Evolutionary conservation across 148 eudicot genomes (phyloP), one percentile per base, ranked within the genome.

Genomic region (Rhododendron mucronatum): DNA sequence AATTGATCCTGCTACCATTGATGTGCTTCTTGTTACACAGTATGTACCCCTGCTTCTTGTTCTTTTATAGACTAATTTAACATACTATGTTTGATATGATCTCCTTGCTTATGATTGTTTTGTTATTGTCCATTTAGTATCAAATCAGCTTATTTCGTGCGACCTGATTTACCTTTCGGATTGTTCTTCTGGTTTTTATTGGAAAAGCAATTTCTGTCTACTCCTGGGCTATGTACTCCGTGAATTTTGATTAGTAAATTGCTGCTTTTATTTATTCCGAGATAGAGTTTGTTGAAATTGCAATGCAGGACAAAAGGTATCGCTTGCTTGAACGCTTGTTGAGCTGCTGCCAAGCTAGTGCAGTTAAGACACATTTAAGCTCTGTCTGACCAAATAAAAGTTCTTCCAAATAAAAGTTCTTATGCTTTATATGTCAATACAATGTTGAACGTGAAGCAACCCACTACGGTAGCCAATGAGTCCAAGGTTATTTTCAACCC

Each of bases 11-110:
- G 94, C 95, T 4, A 86, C 91, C 18, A 92, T 96, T 51, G 99
- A 96, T 65, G 95, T 96, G 89, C 97, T 96, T 91, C 96, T 96
- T 14, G 85, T 96, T 67, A 96, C 99, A 21, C 99, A 96, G 99
- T 95, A 90, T 23, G 94, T 82, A 33, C 85, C 16, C 55, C 78
- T 53, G 78, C 69, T 30, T 80, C 44, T 85, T 50, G 2, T 57
- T 69, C 5, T 59, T 75, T 63, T 39, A 11, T 65, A 12, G 78
- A 39, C 28, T 41, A 1, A 83, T 44, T 44, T 45, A 3, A 57
- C n/a, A 30, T 45, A 1, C 4, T 51, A 44, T 47, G 8, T 16
- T 63, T 41, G 26, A 4, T 41, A 12, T 21, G 37, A 51, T 28
- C 33, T 59, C 28, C 20, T 82, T 82, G 10, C 33, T 44, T 44